Evolutionary conservation across 2,329 filamentous ascomycete genomes (phyloP), one percentile per base, ranked within the genome.

Genomic region (Berkeleyomyces rouxiae): DNA sequence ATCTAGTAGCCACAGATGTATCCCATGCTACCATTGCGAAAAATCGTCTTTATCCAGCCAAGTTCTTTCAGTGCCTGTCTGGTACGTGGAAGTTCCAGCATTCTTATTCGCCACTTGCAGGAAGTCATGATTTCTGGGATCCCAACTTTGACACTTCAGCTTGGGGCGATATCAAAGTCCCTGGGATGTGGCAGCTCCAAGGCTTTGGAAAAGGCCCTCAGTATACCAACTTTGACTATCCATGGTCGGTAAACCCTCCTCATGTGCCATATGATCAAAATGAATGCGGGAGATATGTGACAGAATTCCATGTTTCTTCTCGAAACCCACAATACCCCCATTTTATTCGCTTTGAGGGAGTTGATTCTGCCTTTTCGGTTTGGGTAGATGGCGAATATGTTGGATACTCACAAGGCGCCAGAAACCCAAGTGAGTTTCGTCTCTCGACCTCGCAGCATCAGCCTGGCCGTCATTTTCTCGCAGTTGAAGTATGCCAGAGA

Each of bases 381-480:
- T 89, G 82, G 79, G 69, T 90, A 3, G 90, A 90, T 68, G 84
- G 84, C 0, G 72, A 75, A 9, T 74, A 84, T 57, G 78, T 88
- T 6, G 87, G 87, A 1, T 90, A 90, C 68, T 83, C 82, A 1
- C 86, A 90, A 69, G 87, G 86, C 1, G 82, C 83, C 3, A 77
- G 87, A 23, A 89, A 90, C 65, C 82, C 87, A 0, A 81, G 81
- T 37, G 87, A 90, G 66, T 90, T 89, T 66, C 86, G 90, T 66
- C 76, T 90, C 4, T 83, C 84, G 0, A 66, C 73, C 0, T 72
- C 76, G 40, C 72, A 88, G 1, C 70, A 72, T 0, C 47, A 71
- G 2, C 69, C 72, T 1, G 70, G 71, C 0, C 72, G 76, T 55
- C 88, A 87, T 65, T 75, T 74, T 1, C 70, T 90, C 2, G 79